Evolutionary conservation across 1,284 basidiomycete genomes (phyloP), one percentile per base, ranked within the genome.

Genomic region (Microbotryum saponariae): DNA sequence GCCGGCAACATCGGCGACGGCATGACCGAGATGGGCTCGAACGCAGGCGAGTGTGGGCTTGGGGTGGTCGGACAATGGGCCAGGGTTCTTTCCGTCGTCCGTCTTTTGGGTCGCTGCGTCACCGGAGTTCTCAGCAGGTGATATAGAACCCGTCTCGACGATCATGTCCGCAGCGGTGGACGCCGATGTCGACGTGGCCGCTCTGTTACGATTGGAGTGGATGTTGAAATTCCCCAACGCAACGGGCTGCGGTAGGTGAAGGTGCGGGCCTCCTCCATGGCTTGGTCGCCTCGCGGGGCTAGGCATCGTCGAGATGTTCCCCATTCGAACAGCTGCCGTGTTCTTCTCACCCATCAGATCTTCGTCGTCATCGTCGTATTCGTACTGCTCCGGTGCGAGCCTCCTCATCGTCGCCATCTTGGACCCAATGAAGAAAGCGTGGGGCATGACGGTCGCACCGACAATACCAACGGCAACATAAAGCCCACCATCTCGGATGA

Each of bases 361-460:
- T 20, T 61, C 51, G 52, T 51, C 55, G 25, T 60, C 61, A 12
- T 59, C 62, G 33, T 59, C 55, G 14, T 64, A 64, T 33, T 61
- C 62, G 25, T 68, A 64, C 6, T 61, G 60, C 14, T 62, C 62
- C 1, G 64, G 67, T 6, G 50, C 70, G 14, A 79, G 73, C 56
- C 91, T 79, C 66, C 91, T 85, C 71, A 91, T 85, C 0, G 87
- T 89, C 3, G 89, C 86, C 21, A 94, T 81, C 45, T 87, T 84
- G 3, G 88, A 91, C 12, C 91, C 92, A 14, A 97, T 80, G 78
- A 91, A 93, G 25, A 97, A 80, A 51, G 87, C 86, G 74, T 97
- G 93, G 0, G 93, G 92, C 92, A 85, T 91, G 50, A 89, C 84
- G 0, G 88, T 91, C 2, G 88, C 88, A 23, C 89, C 88, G 14